Base-by-base conservation (phyloP, 176 grass and related monocot species). In the Paspalum notatum region DNA sequence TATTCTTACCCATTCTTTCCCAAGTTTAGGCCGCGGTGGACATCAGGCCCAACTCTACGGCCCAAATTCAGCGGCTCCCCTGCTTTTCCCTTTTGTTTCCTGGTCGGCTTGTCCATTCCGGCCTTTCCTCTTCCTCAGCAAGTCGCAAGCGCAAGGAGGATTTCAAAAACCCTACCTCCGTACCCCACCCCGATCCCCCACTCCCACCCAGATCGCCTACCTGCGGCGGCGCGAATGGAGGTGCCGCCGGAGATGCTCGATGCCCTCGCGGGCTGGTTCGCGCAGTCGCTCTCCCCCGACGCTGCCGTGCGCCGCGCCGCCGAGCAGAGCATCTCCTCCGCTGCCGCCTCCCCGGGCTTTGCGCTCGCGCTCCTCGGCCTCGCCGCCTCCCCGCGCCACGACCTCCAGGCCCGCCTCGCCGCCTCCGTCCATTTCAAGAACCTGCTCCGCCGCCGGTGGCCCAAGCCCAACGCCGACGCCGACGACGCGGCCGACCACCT, bases 381-480 rank as follows among this genome's bases (percentile, higher is more conserved):
- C 56, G 62, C 85, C 1, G 75, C 90, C 26, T 62, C 89, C 48
- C 86, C 92, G 17, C 75, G 88, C 17, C 78, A 75, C 54, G 88
- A 94, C 42, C 59, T 84, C 25, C 86, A 93, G 82, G 84, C 91
- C 50, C 88, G 90, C 58, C 95, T 89, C 32, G 90, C 90, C 12
- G 77, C 90, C 14, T 85, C 88, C 17, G 88, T 98, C 81, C 79
- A 98, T 55, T 98, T 98, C 54, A 95, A 98, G 68, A 95, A 97
- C 47, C 90, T 91, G 66, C 90, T 98, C 47, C 88, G 87, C 74
- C 81, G 90, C 74, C 78, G 81, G 41, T 98, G 92, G 92, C 70
- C 85, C 69, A 83, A 88, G 21, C 59, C 86, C 70, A 80, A 66
- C 52, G 61, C 82, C 72, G 79, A 81, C 14, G 74, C 74, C 40